Base-by-base conservation (phyloP, 2,329 filamentous ascomycete species). In the Colletotrichum salicis region DNA sequence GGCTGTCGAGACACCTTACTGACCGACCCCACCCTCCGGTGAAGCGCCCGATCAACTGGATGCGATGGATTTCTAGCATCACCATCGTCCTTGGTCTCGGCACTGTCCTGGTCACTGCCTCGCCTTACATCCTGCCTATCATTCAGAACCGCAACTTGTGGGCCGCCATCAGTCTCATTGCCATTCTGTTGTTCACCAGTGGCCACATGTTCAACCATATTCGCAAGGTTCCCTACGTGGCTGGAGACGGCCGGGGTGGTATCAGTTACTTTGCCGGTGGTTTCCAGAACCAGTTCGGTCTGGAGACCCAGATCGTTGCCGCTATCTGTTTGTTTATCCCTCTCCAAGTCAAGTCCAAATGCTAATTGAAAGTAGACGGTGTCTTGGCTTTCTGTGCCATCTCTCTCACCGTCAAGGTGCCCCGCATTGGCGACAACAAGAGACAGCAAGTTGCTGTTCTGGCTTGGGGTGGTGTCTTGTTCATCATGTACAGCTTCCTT, bases 151-250 rank as follows among this genome's bases (percentile, higher is more conserved):
- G 96, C 76, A 98, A 97, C 78, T 84, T 98, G 22, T 99, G 96
- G 96, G 95, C 96, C 29, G 94, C 93, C 27, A 83, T 97, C 78
- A 97, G 93, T 82, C 86, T 99, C 76, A 95, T 98, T 78, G 87
- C 91, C 15, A 95, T 99, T 74, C 89, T 99, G 54, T 87, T 98
- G 70, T 99, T 98, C 84, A 98, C 93, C 58, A 96, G 93, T 77
- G 97, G 96, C 51, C 95, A 98, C 84, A 99, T 99, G 97, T 99
- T 97, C 88, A 99, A 98, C 83, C 95, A 98, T 80, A 99, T 99
- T 79, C 91, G 97, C 77, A 96, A 96, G 81, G 94, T 97, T 3
- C 96, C 96, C 3, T 99, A 99, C 77, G 94, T 98, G 37, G 88
- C 91, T 54, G 93, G 93, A 54, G 91, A 98, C 80, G 94, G 94